Base-by-base conservation (phyloP, 176 grass and related monocot genomes). In the Eleusine coracana region DNA sequence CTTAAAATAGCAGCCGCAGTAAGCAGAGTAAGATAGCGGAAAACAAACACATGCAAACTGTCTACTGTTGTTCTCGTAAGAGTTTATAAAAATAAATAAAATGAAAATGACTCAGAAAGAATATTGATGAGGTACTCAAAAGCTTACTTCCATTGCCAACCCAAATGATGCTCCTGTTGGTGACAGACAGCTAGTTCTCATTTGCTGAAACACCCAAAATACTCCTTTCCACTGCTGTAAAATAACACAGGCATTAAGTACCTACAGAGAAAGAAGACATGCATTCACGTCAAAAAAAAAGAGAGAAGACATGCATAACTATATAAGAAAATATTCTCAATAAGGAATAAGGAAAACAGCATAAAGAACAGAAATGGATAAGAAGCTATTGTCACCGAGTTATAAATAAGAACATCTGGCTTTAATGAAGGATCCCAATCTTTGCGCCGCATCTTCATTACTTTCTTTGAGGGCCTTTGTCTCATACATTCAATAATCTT, bases 211-310 rank as follows among this genome's bases (percentile, higher is more conserved):
- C 70, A 94, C 92, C 95, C 95, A 98, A 88, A 93, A 98, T 68
- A 98, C 92, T 44, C 95, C 92, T 89, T 94, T 98, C 92, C 95
- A 98, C 36, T 94, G 95, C 72, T 85, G 80, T 70, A 88, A 93
- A 75, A 91, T 40, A 65, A 94, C 86, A 72, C 95, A 97, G 10
- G 86, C 92, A 91, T 97, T 97, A 77, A 97, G 76, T 34, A 97
- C 95, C 95, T 97, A 80, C 58, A 71, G 64, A 55, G 25, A 77
- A 89, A 59, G 3, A 77, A 66, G 66, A 65, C 23, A 85, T 70
- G 74, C 52, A 75, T 27, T 34, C 31, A 41, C 68, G 37, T 88
- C 7, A 42, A 7, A 42, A 42, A 42, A 5, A 42, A 42, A 55
- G 25, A 77, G 85, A 67, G 3, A 77, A 66, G 66, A 65, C 23